Conservation (phyloP, 2,329 filamentous ascomycete species). For the Colletotrichum chrysophilum region DNA sequence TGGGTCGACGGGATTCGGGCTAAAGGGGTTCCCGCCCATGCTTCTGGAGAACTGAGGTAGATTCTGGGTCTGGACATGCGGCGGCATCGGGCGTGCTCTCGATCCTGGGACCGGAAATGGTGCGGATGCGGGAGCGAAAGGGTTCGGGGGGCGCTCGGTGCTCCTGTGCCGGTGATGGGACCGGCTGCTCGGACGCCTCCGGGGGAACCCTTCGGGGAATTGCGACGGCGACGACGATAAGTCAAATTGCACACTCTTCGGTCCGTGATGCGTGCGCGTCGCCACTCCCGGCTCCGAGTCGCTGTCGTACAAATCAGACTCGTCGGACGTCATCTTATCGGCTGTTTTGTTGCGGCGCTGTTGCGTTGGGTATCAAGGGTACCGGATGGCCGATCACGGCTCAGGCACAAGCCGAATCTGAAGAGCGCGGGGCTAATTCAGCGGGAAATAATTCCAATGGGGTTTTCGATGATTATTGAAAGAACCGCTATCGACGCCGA, state of each 20-base stretch:
- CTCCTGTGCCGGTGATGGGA: not conserved
- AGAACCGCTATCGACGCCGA: not conserved
- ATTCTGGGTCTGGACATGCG: not conserved
- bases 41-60: not conserved
- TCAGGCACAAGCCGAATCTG: not conserved
- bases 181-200: not conserved
- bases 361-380: not conserved
- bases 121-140: not conserved
- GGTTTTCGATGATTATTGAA: too few species aligned
- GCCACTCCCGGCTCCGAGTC: not conserved
- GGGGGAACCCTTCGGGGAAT: not conserved
- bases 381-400: not conserved
- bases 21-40: not conserved
- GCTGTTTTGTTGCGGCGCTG: not conserved
- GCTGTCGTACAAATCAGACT: not conserved
- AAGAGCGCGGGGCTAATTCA: not conserved
- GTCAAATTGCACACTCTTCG: not conserved
- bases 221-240: not conserved
- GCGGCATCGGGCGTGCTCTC: not conserved
- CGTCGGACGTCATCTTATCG: not conserved
- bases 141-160: not conserved
- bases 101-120: not conserved
- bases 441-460: not conserved
- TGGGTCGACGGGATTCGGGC: not conserved
- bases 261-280: not conserved